Evolutionary conservation across 208 protist genomes (phyloP).

Genomic region (Herpetomonas samuelpessoai): DNA sequence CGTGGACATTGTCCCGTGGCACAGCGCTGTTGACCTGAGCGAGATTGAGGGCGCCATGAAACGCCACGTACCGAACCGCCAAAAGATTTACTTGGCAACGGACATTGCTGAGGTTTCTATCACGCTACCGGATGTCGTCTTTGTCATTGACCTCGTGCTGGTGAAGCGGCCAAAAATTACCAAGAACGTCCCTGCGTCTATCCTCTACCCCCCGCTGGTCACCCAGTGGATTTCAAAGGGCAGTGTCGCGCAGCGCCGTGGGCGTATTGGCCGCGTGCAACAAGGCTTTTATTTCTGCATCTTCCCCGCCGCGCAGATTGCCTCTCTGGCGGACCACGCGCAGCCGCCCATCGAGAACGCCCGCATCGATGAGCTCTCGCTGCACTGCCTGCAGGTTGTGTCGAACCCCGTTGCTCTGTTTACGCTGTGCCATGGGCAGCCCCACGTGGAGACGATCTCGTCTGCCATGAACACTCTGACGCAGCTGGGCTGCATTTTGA

Average conservation of each 20-base stretch:
- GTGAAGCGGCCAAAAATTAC: slow-evolving; percentile 77
- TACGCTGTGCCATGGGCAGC: slow-evolving; percentile 69
- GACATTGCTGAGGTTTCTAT: slow-evolving; percentile 97
- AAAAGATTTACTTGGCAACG: slow-evolving; percentile 95
- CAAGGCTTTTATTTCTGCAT: slow-evolving; percentile 82
- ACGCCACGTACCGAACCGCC: slow-evolving; percentile 57
- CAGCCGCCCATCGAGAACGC: slow-evolving; percentile 44
- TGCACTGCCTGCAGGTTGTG: slow-evolving; percentile 78
- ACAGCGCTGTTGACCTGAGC: slow-evolving; percentile 77
- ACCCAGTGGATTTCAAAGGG: slow-evolving; percentile 73
- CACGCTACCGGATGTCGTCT: slow-evolving; percentile 95
- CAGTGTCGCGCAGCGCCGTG: slow-evolving; percentile 70
- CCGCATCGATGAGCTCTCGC: slow-evolving; percentile 67
- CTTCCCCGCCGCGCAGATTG: slow-evolving; percentile 49
- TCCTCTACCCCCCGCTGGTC: slow-evolving; percentile 81
- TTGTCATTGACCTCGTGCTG: slow-evolving; percentile 95
- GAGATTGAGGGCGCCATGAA: slow-evolving; percentile 90
- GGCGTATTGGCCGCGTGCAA: slow-evolving; percentile 80
- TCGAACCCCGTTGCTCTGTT: slow-evolving; percentile 66
- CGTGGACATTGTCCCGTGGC: slow-evolving; percentile 78
- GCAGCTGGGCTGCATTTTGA: slow-evolving; percentile 71
- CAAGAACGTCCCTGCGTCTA: slow-evolving; percentile 42
- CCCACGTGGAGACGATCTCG: slow-evolving; percentile 50
- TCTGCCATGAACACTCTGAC: slow-evolving; percentile 66
- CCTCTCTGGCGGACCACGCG: slow-evolving; percentile 32